Base-by-base conservation (phyloP, 352 stramenopile species). In the Pilasporangium apinafurcum region DNA sequence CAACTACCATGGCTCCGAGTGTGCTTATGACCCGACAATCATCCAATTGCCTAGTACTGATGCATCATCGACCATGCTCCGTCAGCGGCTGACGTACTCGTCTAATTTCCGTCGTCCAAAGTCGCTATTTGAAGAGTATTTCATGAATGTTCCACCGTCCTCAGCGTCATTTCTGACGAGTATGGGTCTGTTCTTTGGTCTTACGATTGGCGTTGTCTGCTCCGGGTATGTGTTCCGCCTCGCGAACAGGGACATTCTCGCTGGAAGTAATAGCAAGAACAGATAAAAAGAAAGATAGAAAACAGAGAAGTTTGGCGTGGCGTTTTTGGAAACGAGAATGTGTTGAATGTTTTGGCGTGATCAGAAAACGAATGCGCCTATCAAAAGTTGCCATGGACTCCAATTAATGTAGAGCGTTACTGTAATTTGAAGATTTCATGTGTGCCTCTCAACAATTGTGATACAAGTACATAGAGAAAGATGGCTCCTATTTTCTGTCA, bases 1-100 rank as follows among this genome's bases (percentile, higher is more conserved):
- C 65, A 92, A 83, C 49, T 91, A 87, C 65, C 63, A 84, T 46
- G 81, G 75, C 5, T 13, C 43, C 0, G 59, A 87, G 31, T 92
- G 81, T 48, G 45, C 44, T 0, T 89, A 73, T 38, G 76, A 92
- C 37, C 52, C 59, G 10, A 53, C 48, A 22, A 53, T 85, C 26
- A 69, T 90, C 22, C 66, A 62, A 0, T 17, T 53, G 4, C 47
- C 53, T 5, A 42, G 10, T 13, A 41, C 32, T 8, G 29, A 31
- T 12, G 29, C 48, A 8, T 48, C 56, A 21, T n/a, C 24, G 5
- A 74, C 33, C 35, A 52, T 48, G 41, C 61, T 56, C 29, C 51
- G 50, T 37, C 61, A 40, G 47, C 51, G n/a, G n/a, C n/a, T n/a
- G n/a, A n/a, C n/a, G n/a, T n/a, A n/a, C n/a, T n/a, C n/a, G n/a